A percentile compares a stretch with the other conserved stretches of the same genome.
Evolutionary conservation across 2,329 filamentous ascomycete genomes (phyloP).

Genomic region (Fusarium sublunatum): DNA sequence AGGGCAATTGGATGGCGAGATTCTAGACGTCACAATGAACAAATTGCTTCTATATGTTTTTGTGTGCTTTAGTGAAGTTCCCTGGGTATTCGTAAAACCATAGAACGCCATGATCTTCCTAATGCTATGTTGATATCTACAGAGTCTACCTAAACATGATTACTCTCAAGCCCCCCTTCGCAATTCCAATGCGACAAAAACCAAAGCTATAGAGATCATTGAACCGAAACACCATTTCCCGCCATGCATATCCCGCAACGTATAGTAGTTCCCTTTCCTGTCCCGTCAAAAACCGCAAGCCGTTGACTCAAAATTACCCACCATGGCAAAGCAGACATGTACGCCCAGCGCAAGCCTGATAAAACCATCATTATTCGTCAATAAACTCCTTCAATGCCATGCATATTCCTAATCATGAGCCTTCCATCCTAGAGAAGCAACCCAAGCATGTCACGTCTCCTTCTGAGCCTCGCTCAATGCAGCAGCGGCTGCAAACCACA

Average conservation of each 20-base stretch:
- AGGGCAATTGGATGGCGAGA: conserved; percentile 40
- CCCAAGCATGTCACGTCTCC: conserved; percentile 75
- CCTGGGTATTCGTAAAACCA: neutral
- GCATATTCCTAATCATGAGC: conserved; percentile 37
- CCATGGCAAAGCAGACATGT: neutral
- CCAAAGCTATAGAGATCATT: conserved; percentile 11
- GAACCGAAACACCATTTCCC: conserved; percentile 38
- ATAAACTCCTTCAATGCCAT: conserved; percentile 12
- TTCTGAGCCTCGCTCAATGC: conserved; percentile 71
- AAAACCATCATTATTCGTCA: conserved; percentile 37
- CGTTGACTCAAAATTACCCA: conserved; percentile 3
- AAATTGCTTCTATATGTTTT: conserved; percentile 28
- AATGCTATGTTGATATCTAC: conserved; percentile 28
- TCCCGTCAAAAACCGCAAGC: conserved; percentile 15
- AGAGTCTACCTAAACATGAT: conserved; percentile 31
- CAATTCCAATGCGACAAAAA: conserved; percentile 17
- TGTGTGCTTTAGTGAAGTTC: neutral
- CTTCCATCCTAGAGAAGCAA: conserved; percentile 63
- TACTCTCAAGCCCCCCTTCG: conserved; percentile 9
- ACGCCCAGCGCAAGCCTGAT: conserved; percentile 12
- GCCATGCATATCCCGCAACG: conserved; percentile 23
- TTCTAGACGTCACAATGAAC: conserved; percentile 43
- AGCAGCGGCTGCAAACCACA: conserved; percentile 75
- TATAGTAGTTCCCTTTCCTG: conserved; percentile 8
- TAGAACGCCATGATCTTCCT: neutral